Percentiles rank a stretch among this genome's conserved stretches.
These are phyloP conservation scores for Camelina neglecta DNA, from an alignment of 345 rosid species.

Conservation along the genomic window DNA sequence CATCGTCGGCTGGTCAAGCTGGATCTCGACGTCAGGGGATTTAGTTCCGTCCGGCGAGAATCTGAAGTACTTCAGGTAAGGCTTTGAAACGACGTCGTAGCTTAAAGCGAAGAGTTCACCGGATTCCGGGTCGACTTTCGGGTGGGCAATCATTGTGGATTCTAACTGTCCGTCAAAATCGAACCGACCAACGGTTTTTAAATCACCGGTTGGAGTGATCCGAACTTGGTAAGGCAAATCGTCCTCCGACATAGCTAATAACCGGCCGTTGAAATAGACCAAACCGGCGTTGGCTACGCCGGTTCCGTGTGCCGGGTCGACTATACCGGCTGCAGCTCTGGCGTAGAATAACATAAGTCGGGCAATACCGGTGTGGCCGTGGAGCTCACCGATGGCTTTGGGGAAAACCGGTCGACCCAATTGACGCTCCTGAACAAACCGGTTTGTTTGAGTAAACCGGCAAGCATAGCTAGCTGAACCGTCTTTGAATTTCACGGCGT, in stretches of 20 bases:
- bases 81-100: slow-evolving; percentile 80
- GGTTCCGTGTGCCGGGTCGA: slow-evolving; percentile 69
- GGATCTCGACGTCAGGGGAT: slow-evolving; percentile 71
- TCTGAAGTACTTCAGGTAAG: slow-evolving; percentile 74
- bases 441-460: slow-evolving; percentile 79
- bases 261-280: slow-evolving; percentile 68
- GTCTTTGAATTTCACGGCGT: slow-evolving; percentile 61
- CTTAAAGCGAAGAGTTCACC: slow-evolving; percentile 77
- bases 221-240: slow-evolving; percentile 83
- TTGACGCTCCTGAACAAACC: slow-evolving; percentile 68
- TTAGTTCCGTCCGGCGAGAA: slow-evolving; percentile 69
- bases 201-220: slow-evolving; percentile 63
- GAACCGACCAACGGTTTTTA: slow-evolving; percentile 70
- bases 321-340: slow-evolving; percentile 63
- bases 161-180: slow-evolving; percentile 63
- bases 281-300: slow-evolving; percentile 94
- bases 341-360: slow-evolving; percentile 76
- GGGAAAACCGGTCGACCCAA: slow-evolving; percentile 81
- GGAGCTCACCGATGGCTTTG: slow-evolving; percentile 90
- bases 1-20: slow-evolving; percentile 77
- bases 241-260: slow-evolving; percentile 91
- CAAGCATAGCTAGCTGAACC: slow-evolving; percentile 77
- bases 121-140: slow-evolving; percentile 75
- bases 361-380: slow-evolving; percentile 88
- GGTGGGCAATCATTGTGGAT: slow-evolving; percentile 91